Evolutionary conservation across 2,329 filamentous ascomycete species (phyloP), one percentile per base, ranked within the genome.

Genomic region (Aspergillus brasiliensis): DNA sequence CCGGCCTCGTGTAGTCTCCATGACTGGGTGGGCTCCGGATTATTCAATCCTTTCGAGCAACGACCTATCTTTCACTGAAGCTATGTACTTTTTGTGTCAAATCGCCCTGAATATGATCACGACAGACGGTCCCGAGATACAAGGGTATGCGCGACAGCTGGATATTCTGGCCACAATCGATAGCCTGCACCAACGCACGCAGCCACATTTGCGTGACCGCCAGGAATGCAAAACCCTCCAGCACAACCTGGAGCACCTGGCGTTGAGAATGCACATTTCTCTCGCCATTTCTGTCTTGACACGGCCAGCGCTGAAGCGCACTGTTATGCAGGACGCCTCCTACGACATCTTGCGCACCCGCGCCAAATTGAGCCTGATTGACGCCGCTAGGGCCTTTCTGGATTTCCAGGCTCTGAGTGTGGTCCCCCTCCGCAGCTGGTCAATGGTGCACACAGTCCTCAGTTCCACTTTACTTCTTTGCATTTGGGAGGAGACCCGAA

Each of bases 251-350:
- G 82, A 86, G 65, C 81, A 85, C 60, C 81, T 84, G 72, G 83
- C 81, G 0, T 69, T 86, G 4, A 84, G 84, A 62, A 76, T 86
- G 49, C 81, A 85, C 67, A 78, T 81, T 21, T 84, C 81, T 1
- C 86, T 85, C 68, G 80, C 82, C 42, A 79, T 81, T 34, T 85
- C 83, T 1, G 83, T 85, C 62, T 75, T 86, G 4, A 85, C 83
- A 63, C 81, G 84, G 3, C 83, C 83, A 6, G 83, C 83, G 2
- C 79, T 86, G 66, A 84, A 80, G 65, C 63, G 64, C 10, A 59
- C 57, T 44, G 2, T 51, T 31, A 6, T 23, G 31, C 17, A 64
- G 46, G 56, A 62, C 34, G 54, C 57, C 5, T 58, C 55, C 3
- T 19, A 58, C 7, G 52, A 61, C 3, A 47, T 65, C 1, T 60